Evolutionary conservation across 2,329 filamentous ascomycete species (phyloP), one percentile per base, ranked within the genome.

Genomic region (Arthrobotrys iridis): DNA sequence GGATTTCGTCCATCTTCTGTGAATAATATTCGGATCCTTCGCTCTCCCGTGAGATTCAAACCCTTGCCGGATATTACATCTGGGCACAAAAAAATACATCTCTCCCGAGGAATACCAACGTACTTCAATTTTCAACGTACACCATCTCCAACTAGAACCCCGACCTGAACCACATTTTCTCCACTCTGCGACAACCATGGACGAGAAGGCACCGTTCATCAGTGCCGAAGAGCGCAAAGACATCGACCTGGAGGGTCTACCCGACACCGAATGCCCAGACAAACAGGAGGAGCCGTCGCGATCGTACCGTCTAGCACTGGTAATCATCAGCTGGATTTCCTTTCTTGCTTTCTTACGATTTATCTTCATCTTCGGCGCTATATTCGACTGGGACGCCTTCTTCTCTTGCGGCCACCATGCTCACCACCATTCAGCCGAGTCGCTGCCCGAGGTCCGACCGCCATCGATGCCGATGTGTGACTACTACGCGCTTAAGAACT

Each of bases 391-490:
- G 50, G 37, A 7, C 15, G 50, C 30, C 4, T 55, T 55, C 28
- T 10, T 55, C 11, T 15, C 8, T 30, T 55, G 50, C 11, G 8
- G 10, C 10, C 30, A 48, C 18, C 37, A 35, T 33, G 59, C 26
- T 18, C 45, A 59, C 37, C 71, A 64, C 7, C 28, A 68, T 46
- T 33, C 40, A 18, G 62, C 46, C 26, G 37, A 63, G n/a, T 40
- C 63, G 24, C 30, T 75, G 0, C 71, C 71, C 2, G 28, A 26
- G 0, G 41, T 30, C 4, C 57, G 71, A 2, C 71, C 71, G 15
- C n/a, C 26, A 13, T 59, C 62, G 13, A 75, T 57, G 55, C 57
- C 63, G 5, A 68, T 75, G 71, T 75, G 71, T 43, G 71, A 75
- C 63, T 75, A 58, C 41, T 75, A 75, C 35, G 55, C 71, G 15